Evolutionary conservation across 768 basidiomycete genomes (phyloP).

Genomic region (Infundibulicybe gibba): DNA sequence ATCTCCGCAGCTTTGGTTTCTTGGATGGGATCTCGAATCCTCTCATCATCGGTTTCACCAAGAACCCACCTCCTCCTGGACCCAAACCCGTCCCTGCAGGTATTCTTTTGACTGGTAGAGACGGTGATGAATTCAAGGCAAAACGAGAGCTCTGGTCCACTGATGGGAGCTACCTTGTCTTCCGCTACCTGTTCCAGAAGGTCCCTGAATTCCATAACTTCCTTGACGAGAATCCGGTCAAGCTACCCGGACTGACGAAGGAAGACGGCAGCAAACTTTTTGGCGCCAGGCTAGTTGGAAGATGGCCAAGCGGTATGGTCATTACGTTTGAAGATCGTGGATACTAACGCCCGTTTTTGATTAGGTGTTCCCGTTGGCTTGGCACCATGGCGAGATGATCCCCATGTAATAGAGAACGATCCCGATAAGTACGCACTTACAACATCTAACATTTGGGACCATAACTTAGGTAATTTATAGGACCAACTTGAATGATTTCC

Average conservation of each 20-base stretch:
- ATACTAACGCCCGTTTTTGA: background rate
- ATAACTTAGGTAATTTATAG: constrained; percentile 19
- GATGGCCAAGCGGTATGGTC: constrained; percentile 52
- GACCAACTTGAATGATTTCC: constrained; percentile 31
- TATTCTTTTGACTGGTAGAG: constrained; percentile 38
- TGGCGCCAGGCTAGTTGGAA: constrained; percentile 49
- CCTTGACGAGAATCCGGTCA: constrained; percentile 35
- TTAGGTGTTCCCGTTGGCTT: constrained; percentile 43
- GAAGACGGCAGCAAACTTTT: constrained; percentile 45
- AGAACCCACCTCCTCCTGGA: constrained; percentile 28
- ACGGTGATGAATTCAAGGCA: constrained; percentile 27
- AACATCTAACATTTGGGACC: constrained; percentile 7
- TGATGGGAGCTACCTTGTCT: constrained; percentile 50
- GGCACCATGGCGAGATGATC: constrained; percentile 40
- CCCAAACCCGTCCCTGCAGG: constrained; percentile 37
- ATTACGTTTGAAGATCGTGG: background rate
- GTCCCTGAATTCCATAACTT: constrained; percentile 50
- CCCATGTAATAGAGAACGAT: constrained; percentile 27
- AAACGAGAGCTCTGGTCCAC: constrained; percentile 36
- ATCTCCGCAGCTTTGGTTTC: constrained; percentile 40
- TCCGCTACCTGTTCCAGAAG: constrained; percentile 48
- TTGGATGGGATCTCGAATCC: constrained; percentile 53
- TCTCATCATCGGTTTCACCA: constrained; percentile 34
- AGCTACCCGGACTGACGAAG: constrained; percentile 26
- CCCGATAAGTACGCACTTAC: constrained; percentile 22